Conservation (phyloP, 2,329 filamentous ascomycete genomes). For the Monilinia fructicola region DNA sequence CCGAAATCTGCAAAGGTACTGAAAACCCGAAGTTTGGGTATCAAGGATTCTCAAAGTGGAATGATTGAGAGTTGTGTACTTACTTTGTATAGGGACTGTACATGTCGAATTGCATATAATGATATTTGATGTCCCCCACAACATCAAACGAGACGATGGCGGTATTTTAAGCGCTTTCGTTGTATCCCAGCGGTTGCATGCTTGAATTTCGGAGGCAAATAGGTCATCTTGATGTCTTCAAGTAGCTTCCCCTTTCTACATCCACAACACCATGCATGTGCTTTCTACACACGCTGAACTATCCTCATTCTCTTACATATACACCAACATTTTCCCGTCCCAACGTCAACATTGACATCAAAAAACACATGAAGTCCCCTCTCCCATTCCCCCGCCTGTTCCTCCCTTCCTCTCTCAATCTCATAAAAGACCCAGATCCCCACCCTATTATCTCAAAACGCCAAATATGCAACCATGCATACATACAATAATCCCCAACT, state of each 20-base stretch:
- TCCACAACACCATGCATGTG: too few relatives aligned
- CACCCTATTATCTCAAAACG: not conserved
- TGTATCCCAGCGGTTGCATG: not conserved
- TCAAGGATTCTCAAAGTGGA: too few relatives aligned
- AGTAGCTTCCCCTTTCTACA: not conserved
- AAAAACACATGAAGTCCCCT: not conserved
- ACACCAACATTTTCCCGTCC: not conserved
- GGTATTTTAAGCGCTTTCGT: not conserved
- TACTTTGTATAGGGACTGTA: not conserved
- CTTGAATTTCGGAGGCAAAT: not conserved
- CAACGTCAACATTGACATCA: not conserved
- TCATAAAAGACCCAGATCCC: not conserved
- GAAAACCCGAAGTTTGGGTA: too few relatives aligned
- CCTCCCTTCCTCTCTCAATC: not conserved
- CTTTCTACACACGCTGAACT: too few relatives aligned
- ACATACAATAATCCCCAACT: not conserved
- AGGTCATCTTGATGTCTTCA: not conserved
- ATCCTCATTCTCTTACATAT: too few relatives aligned
- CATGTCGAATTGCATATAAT: not conserved
- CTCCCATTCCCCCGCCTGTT: not conserved
- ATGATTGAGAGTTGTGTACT: too few relatives aligned
- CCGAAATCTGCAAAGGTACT: too few relatives aligned
- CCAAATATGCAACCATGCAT: not conserved
- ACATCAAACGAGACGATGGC: not conserved
- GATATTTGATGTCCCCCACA: conserved; percentile 3